Base-by-base conservation (phyloP, 140 eudicot genomes). In the Senecio squalidus region DNA sequence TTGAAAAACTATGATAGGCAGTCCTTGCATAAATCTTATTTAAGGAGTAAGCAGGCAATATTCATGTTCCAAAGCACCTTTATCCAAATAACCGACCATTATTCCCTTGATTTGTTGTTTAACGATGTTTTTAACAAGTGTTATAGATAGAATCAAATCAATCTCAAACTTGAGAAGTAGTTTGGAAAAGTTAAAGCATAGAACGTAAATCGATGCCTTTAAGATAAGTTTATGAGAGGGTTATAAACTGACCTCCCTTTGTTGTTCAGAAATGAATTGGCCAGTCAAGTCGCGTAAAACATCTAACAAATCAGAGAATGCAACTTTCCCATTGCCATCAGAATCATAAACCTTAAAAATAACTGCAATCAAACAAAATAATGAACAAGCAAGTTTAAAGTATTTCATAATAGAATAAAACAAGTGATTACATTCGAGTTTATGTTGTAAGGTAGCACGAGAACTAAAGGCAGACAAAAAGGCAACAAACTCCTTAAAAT, bases 391-490 rank as follows among this genome's bases (percentile, higher is more conserved):
- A 48, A 50, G 24, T 21, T 36, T 41, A 47, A 55, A 55, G 9
- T 36, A n/a, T n/a, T n/a, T n/a, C n/a, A n/a, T n/a, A n/a, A n/a
- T n/a, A n/a, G n/a, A n/a, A n/a, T n/a, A n/a, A n/a, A n/a, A n/a
- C n/a, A n/a, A n/a, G 48, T 56, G 40, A 73, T 79, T 85, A 85
- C 97, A 77, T 85, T 80, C 97, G 17, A 78, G 77, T 82, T 90
- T 85, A 31, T 85, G 95, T 64, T 82, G 94, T 62, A 82, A 71
- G 76, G 82, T 90, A 43, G 97, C 94, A 25, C 88, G 81, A n/a
- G 94, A 79, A 69, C 97, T 85, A 69, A 90, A 90, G 36, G 97
- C 83, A 24, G 95, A 90, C 62, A 90, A 70, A 75, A 90, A 90
- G 4, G 89, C 83, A 23, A 90, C 95, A 62, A 90, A 90, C 24